Conservation (phyloP, 345 rosid species). For the Pugionium dolabratum region DNA sequence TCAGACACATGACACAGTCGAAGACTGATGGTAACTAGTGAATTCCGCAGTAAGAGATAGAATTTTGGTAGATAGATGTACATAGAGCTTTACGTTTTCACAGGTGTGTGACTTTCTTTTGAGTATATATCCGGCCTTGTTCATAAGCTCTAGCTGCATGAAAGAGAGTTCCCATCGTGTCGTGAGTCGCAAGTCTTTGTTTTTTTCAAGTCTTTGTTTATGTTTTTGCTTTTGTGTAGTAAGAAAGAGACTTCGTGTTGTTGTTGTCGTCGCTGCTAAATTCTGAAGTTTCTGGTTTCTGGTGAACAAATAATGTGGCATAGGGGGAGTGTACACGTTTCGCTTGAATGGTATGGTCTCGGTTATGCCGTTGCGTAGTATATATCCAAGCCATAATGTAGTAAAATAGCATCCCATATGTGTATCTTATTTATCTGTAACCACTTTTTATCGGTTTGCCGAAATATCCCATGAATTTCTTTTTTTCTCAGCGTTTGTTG, state of each 20-base stretch:
- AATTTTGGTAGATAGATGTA: slow-evolving; percentile 47
- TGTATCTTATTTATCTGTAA: too few relatives aligned
- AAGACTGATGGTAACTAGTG: slow-evolving; percentile 20
- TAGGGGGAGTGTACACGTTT: too few relatives aligned
- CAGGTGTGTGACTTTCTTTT: not conserved
- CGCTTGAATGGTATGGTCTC: too few relatives aligned
- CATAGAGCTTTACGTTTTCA: slow-evolving; percentile 28
- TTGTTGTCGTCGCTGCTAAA: not conserved
- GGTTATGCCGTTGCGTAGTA: too few relatives aligned
- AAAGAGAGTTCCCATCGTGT: slow-evolving; percentile 5
- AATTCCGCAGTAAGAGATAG: slow-evolving; percentile 3
- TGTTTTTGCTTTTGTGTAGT: slow-evolving; percentile 28
- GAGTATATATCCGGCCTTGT: slow-evolving; percentile 34
- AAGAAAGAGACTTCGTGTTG: not conserved
- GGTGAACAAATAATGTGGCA: too few relatives aligned
- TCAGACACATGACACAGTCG: slow-evolving; percentile 1
- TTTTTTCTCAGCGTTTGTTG: too few relatives aligned
- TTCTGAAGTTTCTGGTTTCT: too few relatives aligned
- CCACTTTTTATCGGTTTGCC: too few relatives aligned
- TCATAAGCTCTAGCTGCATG: slow-evolving; percentile 25
- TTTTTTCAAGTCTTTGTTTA: slow-evolving; percentile 4
- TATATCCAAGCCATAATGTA: too few relatives aligned
- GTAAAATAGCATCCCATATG: too few relatives aligned
- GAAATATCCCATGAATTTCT: too few relatives aligned
- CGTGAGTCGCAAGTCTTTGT: too few relatives aligned